Evolutionary conservation across 177 flowering plant species (phyloP), one percentile per base, ranked within the genome.

Genomic region (Vitis hybrid): DNA sequence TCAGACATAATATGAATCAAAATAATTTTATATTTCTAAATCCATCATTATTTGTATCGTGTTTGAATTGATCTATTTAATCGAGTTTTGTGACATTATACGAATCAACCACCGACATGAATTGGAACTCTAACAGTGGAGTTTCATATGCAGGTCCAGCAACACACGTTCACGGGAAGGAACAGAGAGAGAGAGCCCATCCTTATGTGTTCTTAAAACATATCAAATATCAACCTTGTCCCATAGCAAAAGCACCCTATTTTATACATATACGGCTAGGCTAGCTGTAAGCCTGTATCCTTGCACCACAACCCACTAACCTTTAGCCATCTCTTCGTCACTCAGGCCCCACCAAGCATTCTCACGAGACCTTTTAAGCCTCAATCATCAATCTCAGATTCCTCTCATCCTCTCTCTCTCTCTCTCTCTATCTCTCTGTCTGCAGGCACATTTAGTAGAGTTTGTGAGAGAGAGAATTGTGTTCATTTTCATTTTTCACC

Each of bases 211-310:
- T 49, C 6, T 60, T 48, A 40, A 65, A 40, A 60, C 70, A 68
- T 73, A 61, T 62, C 52, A 63, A 71, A 55, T 50, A 65, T 50
- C 56, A 57, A 65, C 17, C 58, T 82, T 82, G 84, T 82, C 82
- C 19, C 60, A 19, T 82, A 74, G 80, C 73, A 17, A 1, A 57
- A 74, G 30, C 30, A 26, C 4, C 30, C 30, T 26, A 26, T 26
- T 26, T 26, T 26, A 26, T 4, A 26, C 30, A 26, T 26, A 26
- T 26, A 26, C 30, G 30, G 30, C 45, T 12, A 40, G 9, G 48
- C 48, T 40, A 40, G 65, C 60, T 68, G 65, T 57, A 52, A 21
- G 72, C 77, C 80, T 82, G 82, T 69, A 51, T 64, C 48, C 10
- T 50, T 50, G 21, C 21, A 18, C 23, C 40, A 34, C 8, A 18